Evolutionary conservation across 305 asterid species (phyloP).

Genomic region (Fraxinus nigra): DNA sequence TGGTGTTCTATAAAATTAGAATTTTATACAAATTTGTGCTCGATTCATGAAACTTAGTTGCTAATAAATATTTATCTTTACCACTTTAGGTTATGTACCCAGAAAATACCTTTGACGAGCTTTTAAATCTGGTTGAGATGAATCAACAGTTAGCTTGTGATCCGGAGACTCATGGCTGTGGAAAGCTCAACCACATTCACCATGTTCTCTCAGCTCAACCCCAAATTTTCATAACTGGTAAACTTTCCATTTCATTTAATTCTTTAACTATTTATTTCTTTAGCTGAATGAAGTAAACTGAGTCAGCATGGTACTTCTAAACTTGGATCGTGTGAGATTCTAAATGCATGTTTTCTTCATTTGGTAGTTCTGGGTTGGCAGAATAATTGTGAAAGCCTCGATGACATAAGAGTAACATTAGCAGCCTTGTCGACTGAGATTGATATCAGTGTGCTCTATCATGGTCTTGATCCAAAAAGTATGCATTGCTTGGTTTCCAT

Average conservation of each 20-base stretch:
- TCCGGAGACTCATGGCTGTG: slow-evolving; percentile 81
- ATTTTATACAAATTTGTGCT: slow-evolving; percentile 6
- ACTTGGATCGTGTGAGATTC: not conserved
- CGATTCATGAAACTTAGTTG: slow-evolving; percentile 9
- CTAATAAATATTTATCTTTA: slow-evolving; percentile 17
- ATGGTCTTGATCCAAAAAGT: slow-evolving; percentile 83
- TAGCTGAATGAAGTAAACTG: not conserved
- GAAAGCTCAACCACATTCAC: slow-evolving; percentile 75
- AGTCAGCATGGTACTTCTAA: not conserved
- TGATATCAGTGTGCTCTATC: slow-evolving; percentile 75
- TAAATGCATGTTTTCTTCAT: slow-evolving; percentile 17
- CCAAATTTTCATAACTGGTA: slow-evolving; percentile 84
- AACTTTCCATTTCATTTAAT: not conserved
- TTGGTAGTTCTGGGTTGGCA: slow-evolving; percentile 87
- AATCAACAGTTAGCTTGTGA: slow-evolving; percentile 90
- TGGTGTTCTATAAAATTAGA: not conserved
- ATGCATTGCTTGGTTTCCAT: slow-evolving; percentile 72
- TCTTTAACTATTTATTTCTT: not conserved
- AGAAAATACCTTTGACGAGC: slow-evolving; percentile 81
- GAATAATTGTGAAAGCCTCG: slow-evolving; percentile 74
- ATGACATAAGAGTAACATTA: slow-evolving; percentile 70
- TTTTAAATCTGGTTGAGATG: slow-evolving; percentile 81
- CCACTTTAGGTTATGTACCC: slow-evolving; percentile 65
- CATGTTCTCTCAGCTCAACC: slow-evolving; percentile 78
- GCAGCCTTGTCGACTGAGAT: slow-evolving; percentile 74